A percentile compares a stretch with the other conserved stretches of the same genome.
Evolutionary conservation across 306 rosid species (phyloP).

Genomic region (Vigna nakashimae): DNA sequence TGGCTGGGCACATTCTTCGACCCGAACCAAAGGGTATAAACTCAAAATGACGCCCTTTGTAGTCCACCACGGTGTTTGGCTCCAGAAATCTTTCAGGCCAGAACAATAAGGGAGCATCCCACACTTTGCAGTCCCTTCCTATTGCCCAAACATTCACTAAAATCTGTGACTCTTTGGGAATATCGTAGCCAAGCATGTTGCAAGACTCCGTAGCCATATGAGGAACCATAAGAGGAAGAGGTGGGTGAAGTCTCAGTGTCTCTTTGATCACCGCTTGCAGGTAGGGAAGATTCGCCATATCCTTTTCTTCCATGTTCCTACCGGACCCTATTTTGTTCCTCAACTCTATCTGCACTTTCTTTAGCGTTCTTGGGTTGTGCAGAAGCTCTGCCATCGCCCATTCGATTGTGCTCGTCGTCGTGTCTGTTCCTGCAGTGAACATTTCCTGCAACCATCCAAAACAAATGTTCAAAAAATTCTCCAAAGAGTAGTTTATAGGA

Average conservation of each 20-base stretch:
- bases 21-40: slow-evolving; percentile 91
- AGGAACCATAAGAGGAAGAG: slow-evolving; percentile 92
- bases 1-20: slow-evolving; percentile 84
- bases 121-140: slow-evolving; percentile 72
- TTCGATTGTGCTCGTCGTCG: slow-evolving; percentile 84
- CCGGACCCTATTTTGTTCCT: slow-evolving; percentile 50
- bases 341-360: slow-evolving; percentile 71
- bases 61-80: slow-evolving; percentile 58
- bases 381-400: slow-evolving; percentile 95
- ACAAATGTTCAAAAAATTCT: too few relatives aligned
- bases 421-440: slow-evolving; percentile 91
- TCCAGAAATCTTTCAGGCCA: slow-evolving; percentile 82
- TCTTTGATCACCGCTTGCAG: slow-evolving; percentile 83
- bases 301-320: slow-evolving; percentile 65
- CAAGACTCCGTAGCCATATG: slow-evolving; percentile 81
- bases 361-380: slow-evolving; percentile 64
- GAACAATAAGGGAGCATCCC: slow-evolving; percentile 74
- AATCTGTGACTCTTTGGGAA: slow-evolving; percentile 78
- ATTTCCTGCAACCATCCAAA: slow-evolving; percentile 63
- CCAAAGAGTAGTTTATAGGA: neutral
- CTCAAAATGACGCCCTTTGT: slow-evolving; percentile 76
- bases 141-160: slow-evolving; percentile 95
- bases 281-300: slow-evolving; percentile 74
- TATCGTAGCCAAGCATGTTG: slow-evolving; percentile 59
- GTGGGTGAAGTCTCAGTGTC: slow-evolving; percentile 90